Base-by-base conservation (phyloP, 2,329 filamentous ascomycete species). In the Helotiales sp. region DNA sequence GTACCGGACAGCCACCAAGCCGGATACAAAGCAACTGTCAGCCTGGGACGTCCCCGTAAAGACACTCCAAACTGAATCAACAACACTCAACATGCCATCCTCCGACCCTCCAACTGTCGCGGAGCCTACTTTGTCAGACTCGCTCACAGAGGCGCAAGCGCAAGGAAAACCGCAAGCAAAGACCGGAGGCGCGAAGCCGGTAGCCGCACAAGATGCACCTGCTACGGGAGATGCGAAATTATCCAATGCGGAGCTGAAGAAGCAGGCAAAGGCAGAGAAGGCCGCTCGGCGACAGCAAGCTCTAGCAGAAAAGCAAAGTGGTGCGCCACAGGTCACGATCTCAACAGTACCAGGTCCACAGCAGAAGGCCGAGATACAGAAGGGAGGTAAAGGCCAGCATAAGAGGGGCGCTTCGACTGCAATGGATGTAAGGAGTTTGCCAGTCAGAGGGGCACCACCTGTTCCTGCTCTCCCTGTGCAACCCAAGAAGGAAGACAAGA, bases 191-290 rank as follows among this genome's bases (percentile, higher is more conserved):
- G 37, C 37, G 22, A 72, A 73, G 55, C 26, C 52, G 34, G 64
- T 28, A 52, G 69, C 61, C 17, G 11, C 45, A 37, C 65, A 71
- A 24, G 63, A 67, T 34, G 10, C 59, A 17, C 65, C 66, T 5
- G 40, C 61, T 17, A 20, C 69, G 15, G 54, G 57, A 40, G 78
- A 79, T 17, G 72, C 78, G 22, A 75, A 79, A 74, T 82, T 92
- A 34, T 88, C 91, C 1, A 86, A 86, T 4, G 72, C 73, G 17
- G 74, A 75, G 63, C 77, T 97, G 76, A 98, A 98, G 82, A 96
- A 94, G 75, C 89, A 88, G 78, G 91, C 91, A 70, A 95, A 97
- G 79, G 94, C 93, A 40, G 95, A 98, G 78, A 98, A 97, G 82
- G 91, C 92, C 61, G 93, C 93, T 59, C 86, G 93, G 69, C 86